phyloP scores from a whole-genome alignment of 306 rosid genomes.

The Citrullus mucosospermus region DNA sequence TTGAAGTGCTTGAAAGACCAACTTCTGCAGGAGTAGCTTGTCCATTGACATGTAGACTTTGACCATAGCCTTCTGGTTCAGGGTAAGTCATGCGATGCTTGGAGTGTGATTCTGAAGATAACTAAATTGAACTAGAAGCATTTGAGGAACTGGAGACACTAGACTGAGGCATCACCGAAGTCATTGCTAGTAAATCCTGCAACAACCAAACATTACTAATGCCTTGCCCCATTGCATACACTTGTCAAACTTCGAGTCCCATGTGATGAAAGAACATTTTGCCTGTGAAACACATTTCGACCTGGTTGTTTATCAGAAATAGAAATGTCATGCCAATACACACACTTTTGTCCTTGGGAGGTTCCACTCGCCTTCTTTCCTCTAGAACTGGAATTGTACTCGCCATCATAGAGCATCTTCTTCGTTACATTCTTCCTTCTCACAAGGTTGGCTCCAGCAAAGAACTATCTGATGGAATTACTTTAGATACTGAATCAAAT shows the following conservation, averaged over 20 bases:
- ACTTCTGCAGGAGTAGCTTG: constrained; percentile 21
- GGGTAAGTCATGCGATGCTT: constrained; percentile 27
- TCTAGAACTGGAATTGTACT: constrained; percentile 56
- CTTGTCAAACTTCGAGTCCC: constrained; percentile 42
- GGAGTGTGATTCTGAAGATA: constrained; percentile 31
- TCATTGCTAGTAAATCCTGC: constrained; percentile 23
- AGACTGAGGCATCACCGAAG: constrained; percentile 36
- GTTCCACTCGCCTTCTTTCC: constrained; percentile 70
- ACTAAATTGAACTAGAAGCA: constrained; percentile 30
- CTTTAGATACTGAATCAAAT: not conserved
- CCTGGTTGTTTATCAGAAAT: constrained; percentile 63
- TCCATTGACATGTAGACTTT: constrained; percentile 29
- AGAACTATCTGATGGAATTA: constrained; percentile 39
- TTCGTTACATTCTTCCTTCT: constrained; percentile 45
- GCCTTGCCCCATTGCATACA: constrained; percentile 39
- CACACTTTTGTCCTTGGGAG: constrained; percentile 32
- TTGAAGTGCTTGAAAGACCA: not conserved
- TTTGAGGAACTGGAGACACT: constrained; percentile 21
- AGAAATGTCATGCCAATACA: constrained; percentile 43
- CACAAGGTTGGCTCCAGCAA: constrained; percentile 34
- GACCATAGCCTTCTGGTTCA: constrained; percentile 40
- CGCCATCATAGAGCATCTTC: constrained; percentile 67
- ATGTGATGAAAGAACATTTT: constrained; percentile 34
- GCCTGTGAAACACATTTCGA: constrained; percentile 39
- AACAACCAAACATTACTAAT: constrained; percentile 28